Conservation (phyloP, 2,329 filamentous ascomycete species). For the Cytospora piceicola region DNA sequence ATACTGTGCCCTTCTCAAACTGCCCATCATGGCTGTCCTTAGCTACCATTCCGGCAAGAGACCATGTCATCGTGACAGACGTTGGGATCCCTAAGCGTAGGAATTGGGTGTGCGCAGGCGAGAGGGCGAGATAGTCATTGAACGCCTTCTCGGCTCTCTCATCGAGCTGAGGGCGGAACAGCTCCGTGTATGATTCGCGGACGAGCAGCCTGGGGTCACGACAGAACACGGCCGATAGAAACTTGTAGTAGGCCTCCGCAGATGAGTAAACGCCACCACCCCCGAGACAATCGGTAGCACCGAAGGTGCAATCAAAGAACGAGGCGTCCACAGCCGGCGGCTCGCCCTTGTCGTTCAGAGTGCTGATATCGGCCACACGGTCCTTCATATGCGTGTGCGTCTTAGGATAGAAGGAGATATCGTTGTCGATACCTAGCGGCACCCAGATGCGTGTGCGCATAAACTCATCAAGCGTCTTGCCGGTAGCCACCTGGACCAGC, state of each 20-base stretch:
- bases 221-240: slow-evolving; percentile 35
- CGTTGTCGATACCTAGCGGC: slow-evolving; percentile 30
- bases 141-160: slow-evolving; percentile 34
- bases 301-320: slow-evolving; percentile 31
- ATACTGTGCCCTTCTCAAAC: slow-evolving; percentile 30
- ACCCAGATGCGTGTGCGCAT: slow-evolving; percentile 32
- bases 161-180: slow-evolving; percentile 37
- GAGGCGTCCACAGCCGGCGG: slow-evolving; percentile 33
- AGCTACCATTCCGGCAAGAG: slow-evolving; percentile 35
- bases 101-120: slow-evolving; percentile 30
- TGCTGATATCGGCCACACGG: slow-evolving; percentile 34
- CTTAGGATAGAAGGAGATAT: slow-evolving; percentile 37
- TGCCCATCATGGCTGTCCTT: slow-evolving; percentile 34
- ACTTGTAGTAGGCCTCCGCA: slow-evolving; percentile 34
- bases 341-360: slow-evolving; percentile 32
- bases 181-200: slow-evolving; percentile 33
- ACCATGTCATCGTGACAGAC: slow-evolving; percentile 34
- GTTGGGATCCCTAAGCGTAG: slow-evolving; percentile 32
- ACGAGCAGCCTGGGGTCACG: slow-evolving; percentile 35
- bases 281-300: slow-evolving; percentile 34
- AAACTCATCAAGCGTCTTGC: slow-evolving; percentile 35
- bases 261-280: slow-evolving; percentile 34
- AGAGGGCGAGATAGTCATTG: slow-evolving; percentile 33
- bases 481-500: slow-evolving; percentile 35
- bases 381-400: slow-evolving; percentile 32